Evolutionary conservation across 1,284 basidiomycete species (phyloP), one percentile per base, ranked within the genome.

Genomic region (Wolfiporia cocos): DNA sequence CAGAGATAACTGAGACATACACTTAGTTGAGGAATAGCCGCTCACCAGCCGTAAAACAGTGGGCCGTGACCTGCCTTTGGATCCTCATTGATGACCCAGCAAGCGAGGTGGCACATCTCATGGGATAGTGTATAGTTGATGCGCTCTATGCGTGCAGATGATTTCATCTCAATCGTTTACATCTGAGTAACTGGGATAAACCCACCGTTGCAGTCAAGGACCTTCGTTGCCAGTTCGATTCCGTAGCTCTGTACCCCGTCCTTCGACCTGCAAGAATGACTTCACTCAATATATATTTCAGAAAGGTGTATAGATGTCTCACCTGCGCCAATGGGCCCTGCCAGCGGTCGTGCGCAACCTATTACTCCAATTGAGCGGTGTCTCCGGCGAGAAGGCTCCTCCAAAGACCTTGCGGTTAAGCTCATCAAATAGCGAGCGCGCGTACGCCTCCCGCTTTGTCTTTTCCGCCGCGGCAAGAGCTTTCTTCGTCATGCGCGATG

Each of bases 41-140:
- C 70, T 39, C 43, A 86, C 88, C 89, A 92, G 38, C 59, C 59
- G 53, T 82, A 83, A 64, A 83, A 92, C 9, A 76, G 60, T 12
- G 60, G 66, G 11, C 86, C 87, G 51, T 91, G 87, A 12, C 71
- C 71, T 57, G 85, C 84, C 39, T 77, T 75, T 3, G 78, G 71
- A 19, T 78, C 70, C 9, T 71, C 63, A 54, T 85, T 74, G 40
- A 92, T 82, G 23, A 85, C 66, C 89, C 90, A 92, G 43, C 76
- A 80, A 4, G 88, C 88, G 21, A 92, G 64, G 61, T 92, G 90
- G 49, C 89, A 92, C 81, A 92, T 87, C 61, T 92, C 90, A 53
- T 92, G 89, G 21, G 85, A 77, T 2, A 92, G 64, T 0, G 90
- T 92, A 56, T 86, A 79, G 17, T 78, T 68, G 30, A 92, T 80